These are phyloP conservation scores for Neocucurbitaria cava DNA, from an alignment of 2,329 filamentous ascomycete genomes.

Conservation along the genomic window DNA sequence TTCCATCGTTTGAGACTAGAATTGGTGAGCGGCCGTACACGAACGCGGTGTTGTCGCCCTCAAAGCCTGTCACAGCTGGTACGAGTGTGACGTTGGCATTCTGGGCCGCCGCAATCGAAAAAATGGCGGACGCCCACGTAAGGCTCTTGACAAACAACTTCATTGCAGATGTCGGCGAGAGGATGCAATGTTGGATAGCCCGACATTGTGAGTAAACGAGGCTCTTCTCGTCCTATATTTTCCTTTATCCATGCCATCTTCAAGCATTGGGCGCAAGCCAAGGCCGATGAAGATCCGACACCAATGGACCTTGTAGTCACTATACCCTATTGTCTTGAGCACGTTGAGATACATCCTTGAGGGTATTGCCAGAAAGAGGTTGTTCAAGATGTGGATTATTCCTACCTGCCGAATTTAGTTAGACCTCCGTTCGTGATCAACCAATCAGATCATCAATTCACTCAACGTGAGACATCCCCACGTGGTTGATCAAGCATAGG, in stretches of 20 bases:
- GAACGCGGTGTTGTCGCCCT: conserved; percentile 38
- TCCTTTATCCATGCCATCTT: background rate
- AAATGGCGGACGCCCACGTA: conserved; percentile 10
- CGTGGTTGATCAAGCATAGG: background rate
- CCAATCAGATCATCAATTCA: background rate
- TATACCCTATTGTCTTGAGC: background rate
- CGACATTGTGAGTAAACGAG: background rate
- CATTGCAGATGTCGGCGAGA: conserved; percentile 1
- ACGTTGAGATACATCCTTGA: conserved; percentile 3
- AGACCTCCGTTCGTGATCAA: background rate
- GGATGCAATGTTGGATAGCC: background rate
- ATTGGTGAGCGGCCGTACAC: conserved; percentile 28
- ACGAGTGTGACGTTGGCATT: conserved; percentile 28
- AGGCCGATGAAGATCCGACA: background rate
- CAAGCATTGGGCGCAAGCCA: background rate
- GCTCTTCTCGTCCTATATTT: background rate
- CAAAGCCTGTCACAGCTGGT: conserved; percentile 32
- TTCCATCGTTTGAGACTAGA: conserved; percentile 36
- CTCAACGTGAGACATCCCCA: background rate
- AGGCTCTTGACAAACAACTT: background rate
- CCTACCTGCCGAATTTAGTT: conserved; percentile 20
- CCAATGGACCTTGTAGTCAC: background rate
- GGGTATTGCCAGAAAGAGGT: background rate
- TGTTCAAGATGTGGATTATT: conserved; percentile 1
- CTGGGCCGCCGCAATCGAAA: conserved; percentile 15